phyloP scores from a whole-genome alignment of 495 filamentous ascomycete species.

The Barbatosphaeria neglecta region DNA sequence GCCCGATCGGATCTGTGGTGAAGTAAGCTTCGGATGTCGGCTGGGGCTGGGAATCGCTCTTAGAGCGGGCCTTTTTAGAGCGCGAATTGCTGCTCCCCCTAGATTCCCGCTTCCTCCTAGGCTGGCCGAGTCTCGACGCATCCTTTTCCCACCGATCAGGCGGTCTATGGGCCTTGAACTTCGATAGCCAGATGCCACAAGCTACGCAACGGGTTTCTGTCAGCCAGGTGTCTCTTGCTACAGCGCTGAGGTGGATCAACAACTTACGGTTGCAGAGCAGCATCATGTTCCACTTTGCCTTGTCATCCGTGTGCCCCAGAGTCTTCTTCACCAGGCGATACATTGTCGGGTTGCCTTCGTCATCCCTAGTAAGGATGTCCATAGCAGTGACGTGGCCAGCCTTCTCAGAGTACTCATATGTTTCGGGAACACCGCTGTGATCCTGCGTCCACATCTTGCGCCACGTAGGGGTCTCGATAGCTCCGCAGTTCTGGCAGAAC shows the following conservation, averaged over 20 bases:
- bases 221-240: neutral
- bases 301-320: conserved; percentile 43
- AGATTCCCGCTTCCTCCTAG: conserved; percentile 32
- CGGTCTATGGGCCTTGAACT: conserved; percentile 75
- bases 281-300: conserved; percentile 53
- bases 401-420: conserved; percentile 55
- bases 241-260: no score
- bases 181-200: conserved; percentile 88
- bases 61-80: conserved; percentile 31
- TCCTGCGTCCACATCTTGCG: conserved; percentile 73
- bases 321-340: conserved; percentile 71
- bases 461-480: conserved; percentile 93
- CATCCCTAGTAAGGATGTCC: conserved; percentile 50
- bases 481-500: conserved; percentile 85
- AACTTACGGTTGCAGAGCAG: conserved; percentile 80
- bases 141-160: conserved; percentile 71
- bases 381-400: conserved; percentile 52
- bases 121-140: conserved; percentile 34
- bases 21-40: conserved; percentile 38
- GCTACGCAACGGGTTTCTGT: conserved; percentile 31
- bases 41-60: conserved; percentile 26
- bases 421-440: conserved; percentile 45
- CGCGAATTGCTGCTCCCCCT: conserved; percentile 20
- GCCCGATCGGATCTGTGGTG: conserved; percentile 33
- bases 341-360: conserved; percentile 41